Base-by-base conservation (phyloP, 2,329 filamentous ascomycete species). In the Raffaelea deltoideospora region DNA sequence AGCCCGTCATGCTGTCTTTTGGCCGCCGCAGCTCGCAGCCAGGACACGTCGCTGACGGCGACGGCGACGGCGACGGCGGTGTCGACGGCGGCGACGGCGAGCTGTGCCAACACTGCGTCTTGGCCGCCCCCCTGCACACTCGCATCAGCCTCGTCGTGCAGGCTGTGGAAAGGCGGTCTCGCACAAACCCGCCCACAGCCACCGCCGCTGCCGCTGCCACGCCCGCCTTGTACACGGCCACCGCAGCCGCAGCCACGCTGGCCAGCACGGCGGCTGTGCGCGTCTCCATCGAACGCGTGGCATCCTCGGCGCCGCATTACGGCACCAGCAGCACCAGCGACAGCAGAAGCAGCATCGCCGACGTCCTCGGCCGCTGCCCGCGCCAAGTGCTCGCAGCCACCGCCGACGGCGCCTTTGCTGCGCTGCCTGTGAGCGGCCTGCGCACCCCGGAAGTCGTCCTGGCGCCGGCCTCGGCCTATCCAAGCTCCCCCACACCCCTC, bases 331-430 rank as follows among this genome's bases (percentile, higher is more conserved):
- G 24, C 30, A 19, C 26, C 22, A 8, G 34, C 4, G 22, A 33
- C 7, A 19, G 19, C 15, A 29, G 20, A 10, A 33, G 29, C 28
- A 21, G 34, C 21, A 11, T 8, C 29, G 34, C 2, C 15, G 7
- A 9, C 11, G 5, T 6, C 10, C 18, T 18, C 17, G 9, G 81
- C 46, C 74, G 76, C 43, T n/a, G n/a, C n/a, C n/a, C n/a, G n/a
- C n/a, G n/a, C n/a, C 60, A 63, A 3, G 63, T 76, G 10, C 51
- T 92, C 21, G 74, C 74, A 2, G 64, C 69, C 2, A 85, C 79
- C 2, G 64, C 72, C n/a, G 65, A 72, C n/a, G 82, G 82, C 6
- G 74, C 78, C 41, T 90, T 85, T 50, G 72, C 72, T 32, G 82
- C 92, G 54, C 67, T 67, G 17, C 65, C 67, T 6, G 63, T 67